Base-by-base conservation (phyloP, 495 filamentous ascomycete genomes). In the Xylaria palmicola region DNA sequence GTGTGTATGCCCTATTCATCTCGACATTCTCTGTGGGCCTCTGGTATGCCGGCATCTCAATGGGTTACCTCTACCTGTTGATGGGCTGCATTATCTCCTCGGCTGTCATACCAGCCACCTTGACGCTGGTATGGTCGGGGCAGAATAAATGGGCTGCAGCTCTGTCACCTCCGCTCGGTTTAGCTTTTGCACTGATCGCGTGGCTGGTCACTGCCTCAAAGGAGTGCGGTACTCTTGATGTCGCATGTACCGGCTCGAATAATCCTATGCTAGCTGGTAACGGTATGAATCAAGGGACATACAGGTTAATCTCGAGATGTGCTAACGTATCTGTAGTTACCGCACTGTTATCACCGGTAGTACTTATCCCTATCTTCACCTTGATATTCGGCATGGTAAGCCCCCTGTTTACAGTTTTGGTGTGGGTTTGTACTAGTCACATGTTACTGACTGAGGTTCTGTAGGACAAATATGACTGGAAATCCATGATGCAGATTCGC, bases 1-100 rank as follows among this genome's bases (percentile, higher is more conserved):
- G 92, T 26, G 77, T 78, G 10, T 98, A 91, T 67, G 90, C 90
- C 3, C 65, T 96, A 39, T 79, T 91, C 64, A 96, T 97, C 82
- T 92, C 93, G 6, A 86, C 75, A 1, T 96, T 97, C 72, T 86
- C 87, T 7, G 92, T 90, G 9, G 91, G 89, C 6, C 84, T 96
- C 3, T 90, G 84, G 76, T 93, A 86, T 56, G 80, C 77, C 0
- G 82, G 79, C 7, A 75, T 84, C 29, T 79, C 76, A 0, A 82
- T 85, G 79, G 82, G 82, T 6, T 85, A 83, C 44, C 72, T 96
- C 17, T 72, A 96, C 71, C 79, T 96, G 24, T 84, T 96, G 62
- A 96, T 96, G 92, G 92, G 92, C 9, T 90, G 93, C 39, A 92
- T 96, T 63, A 93, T 96, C 62, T 91, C 88, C 3, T 85, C 88